These are phyloP conservation scores for Alternaria burnsii DNA, from an alignment of 2,329 filamentous ascomycete genomes.

Conservation along the genomic window DNA sequence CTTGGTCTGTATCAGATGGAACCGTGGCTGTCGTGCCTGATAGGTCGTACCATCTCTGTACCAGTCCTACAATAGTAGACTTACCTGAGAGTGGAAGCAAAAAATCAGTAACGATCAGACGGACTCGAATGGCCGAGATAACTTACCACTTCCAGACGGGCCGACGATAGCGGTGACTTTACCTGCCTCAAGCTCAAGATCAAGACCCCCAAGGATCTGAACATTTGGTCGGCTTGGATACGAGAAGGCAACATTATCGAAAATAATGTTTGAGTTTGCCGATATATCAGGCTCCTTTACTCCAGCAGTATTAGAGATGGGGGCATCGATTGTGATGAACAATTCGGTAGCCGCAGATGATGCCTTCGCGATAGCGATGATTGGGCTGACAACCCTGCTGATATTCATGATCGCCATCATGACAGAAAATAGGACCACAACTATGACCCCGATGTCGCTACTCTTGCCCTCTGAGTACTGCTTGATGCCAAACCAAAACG, in stretches of 20 bases:
- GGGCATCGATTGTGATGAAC: slow-evolving; percentile 49
- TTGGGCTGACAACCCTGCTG: slow-evolving; percentile 40
- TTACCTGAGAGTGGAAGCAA: slow-evolving; percentile 65
- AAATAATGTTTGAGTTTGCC: slow-evolving; percentile 45
- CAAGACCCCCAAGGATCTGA: slow-evolving; percentile 68
- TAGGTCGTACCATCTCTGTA: slow-evolving; percentile 76
- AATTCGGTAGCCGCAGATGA: slow-evolving; percentile 47
- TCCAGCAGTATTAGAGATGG: slow-evolving; percentile 39
- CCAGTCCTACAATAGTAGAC: slow-evolving; percentile 74
- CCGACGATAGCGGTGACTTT: slow-evolving; percentile 79
- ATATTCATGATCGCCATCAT: slow-evolving; percentile 50
- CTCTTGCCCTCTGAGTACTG: slow-evolving; percentile 44
- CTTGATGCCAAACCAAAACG: slow-evolving; percentile 52
- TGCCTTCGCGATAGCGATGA: slow-evolving; percentile 48
- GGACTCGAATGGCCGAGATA: neutral
- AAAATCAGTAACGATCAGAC: neutral
- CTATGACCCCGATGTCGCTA: slow-evolving; percentile 42
- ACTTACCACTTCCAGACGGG: slow-evolving; percentile 56
- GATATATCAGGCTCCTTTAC: slow-evolving; percentile 47
- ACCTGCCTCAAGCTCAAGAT: slow-evolving; percentile 67
- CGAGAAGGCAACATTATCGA: slow-evolving; percentile 48
- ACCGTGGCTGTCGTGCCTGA: slow-evolving; percentile 29
- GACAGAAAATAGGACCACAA: slow-evolving; percentile 52
- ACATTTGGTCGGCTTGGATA: slow-evolving; percentile 64
- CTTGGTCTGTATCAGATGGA: slow-evolving; percentile 5